Evolutionary conservation across 1,284 basidiomycete species (phyloP).

Genomic region (Trametes polyzona): DNA sequence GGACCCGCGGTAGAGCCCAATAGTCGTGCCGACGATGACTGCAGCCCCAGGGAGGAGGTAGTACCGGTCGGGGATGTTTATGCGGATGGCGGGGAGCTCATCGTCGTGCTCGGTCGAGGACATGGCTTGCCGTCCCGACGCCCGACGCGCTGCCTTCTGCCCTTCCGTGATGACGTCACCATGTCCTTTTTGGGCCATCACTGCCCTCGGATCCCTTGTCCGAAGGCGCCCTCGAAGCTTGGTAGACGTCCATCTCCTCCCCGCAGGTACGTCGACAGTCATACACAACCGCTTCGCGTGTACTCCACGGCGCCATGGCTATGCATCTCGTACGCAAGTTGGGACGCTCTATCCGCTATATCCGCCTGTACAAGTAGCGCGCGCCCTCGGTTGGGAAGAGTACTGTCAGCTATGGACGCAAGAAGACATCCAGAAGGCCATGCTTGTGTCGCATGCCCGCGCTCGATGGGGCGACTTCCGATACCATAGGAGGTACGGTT

Average conservation of each 20-base stretch:
- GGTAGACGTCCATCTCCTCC: not conserved
- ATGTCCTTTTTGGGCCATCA: not conserved
- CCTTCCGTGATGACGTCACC: constrained; percentile 16
- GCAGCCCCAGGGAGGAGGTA: constrained; percentile 60
- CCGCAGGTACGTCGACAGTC: not conserved
- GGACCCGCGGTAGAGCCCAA: constrained; percentile 74
- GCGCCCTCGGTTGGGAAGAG: too few relatives aligned
- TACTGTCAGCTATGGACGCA: too few relatives aligned
- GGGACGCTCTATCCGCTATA: too few relatives aligned
- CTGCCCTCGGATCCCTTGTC: constrained; percentile 5
- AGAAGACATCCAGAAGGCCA: too few relatives aligned
- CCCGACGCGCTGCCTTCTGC: constrained; percentile 5
- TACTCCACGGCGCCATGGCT: too few relatives aligned
- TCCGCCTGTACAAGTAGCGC: too few relatives aligned
- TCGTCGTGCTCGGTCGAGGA: constrained; percentile 26
- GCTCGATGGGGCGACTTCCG: too few relatives aligned
- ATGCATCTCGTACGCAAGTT: too few relatives aligned
- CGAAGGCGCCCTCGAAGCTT: constrained; percentile 7
- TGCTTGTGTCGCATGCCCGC: too few relatives aligned
- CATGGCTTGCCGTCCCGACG: constrained; percentile 23
- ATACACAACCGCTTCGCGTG: too few relatives aligned
- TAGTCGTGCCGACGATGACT: constrained; percentile 60
- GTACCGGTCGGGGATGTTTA: constrained; percentile 42
- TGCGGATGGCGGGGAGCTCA: constrained; percentile 34
- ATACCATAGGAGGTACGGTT: too few relatives aligned